These are phyloP conservation scores for Kwoniella bestiolae DNA, from an alignment of 768 basidiomycete species.

Conservation along the genomic window DNA sequence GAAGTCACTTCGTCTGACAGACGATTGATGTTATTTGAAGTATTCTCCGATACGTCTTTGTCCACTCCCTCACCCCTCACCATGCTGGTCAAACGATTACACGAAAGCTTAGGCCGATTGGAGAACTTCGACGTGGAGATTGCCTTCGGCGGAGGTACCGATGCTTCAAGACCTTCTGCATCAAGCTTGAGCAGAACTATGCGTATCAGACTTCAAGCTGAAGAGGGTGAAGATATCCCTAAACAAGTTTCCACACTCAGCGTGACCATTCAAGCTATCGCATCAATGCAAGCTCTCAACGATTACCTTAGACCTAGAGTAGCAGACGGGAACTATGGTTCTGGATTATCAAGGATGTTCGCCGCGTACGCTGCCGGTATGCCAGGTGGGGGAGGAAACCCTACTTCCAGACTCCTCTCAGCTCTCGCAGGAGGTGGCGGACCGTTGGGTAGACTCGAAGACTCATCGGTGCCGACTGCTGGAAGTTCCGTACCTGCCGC, in stretches of 20 bases:
- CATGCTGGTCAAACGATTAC: slow-evolving; percentile 89
- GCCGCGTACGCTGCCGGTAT: slow-evolving; percentile 80
- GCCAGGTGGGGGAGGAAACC: slow-evolving; percentile 59
- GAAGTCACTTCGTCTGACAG: slow-evolving; percentile 68
- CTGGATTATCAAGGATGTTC: slow-evolving; percentile 80
- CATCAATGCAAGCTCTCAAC: slow-evolving; percentile 94
- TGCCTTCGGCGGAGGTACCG: slow-evolving; percentile 67
- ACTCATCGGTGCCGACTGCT: not conserved
- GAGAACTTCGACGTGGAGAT: slow-evolving; percentile 95
- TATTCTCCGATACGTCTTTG: slow-evolving; percentile 64
- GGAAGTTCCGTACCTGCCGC: slow-evolving; percentile 49
- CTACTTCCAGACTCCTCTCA: slow-evolving; percentile 50
- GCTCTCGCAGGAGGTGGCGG: slow-evolving; percentile 25
- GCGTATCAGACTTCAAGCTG: slow-evolving; percentile 84
- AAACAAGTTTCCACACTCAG: slow-evolving; percentile 78
- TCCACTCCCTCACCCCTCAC: slow-evolving; percentile 68
- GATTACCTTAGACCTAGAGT: slow-evolving; percentile 83
- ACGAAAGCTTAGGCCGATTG: slow-evolving; percentile 92
- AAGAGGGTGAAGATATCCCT: slow-evolving; percentile 86
- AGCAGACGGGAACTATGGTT: slow-evolving; percentile 40
- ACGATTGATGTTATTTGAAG: slow-evolving; percentile 77
- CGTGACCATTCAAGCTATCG: slow-evolving; percentile 96
- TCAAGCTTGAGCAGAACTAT: slow-evolving; percentile 90
- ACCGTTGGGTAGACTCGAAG: slow-evolving; percentile 6
- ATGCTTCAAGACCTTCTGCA: slow-evolving; percentile 70